A percentile compares a stretch with the other conserved stretches of the same genome.
These are phyloP conservation scores for Daedalea quercina DNA, from an alignment of 768 basidiomycete species.

Conservation along the genomic window DNA sequence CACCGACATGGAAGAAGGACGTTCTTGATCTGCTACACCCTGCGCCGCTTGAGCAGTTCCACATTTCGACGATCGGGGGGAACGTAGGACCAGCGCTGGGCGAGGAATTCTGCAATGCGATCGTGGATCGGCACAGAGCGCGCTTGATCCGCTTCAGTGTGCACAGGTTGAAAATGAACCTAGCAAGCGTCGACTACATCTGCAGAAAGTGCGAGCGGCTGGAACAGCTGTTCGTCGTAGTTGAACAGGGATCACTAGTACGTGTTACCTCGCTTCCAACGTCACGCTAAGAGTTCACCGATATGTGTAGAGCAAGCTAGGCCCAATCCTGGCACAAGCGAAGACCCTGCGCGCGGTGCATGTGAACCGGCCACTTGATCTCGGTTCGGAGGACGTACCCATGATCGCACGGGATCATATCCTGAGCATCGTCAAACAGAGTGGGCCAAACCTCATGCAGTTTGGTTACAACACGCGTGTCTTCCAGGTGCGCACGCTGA, in stretches of 20 bases:
- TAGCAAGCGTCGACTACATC: slow-evolving; percentile 43
- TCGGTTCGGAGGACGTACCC: slow-evolving; percentile 11
- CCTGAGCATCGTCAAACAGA: slow-evolving; percentile 39
- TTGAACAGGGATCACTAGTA: slow-evolving; percentile 39
- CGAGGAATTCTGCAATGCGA: slow-evolving; percentile 42
- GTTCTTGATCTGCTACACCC: slow-evolving; percentile 8
- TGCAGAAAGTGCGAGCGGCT: slow-evolving; percentile 48
- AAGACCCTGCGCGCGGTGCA: slow-evolving; percentile 49
- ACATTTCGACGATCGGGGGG: slow-evolving; percentile 43
- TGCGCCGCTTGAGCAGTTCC: slow-evolving; percentile 48
- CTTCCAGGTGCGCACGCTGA: slow-evolving; percentile 49
- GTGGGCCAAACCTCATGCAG: slow-evolving; percentile 45
- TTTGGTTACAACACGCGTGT: slow-evolving; percentile 66
- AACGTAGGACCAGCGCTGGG: slow-evolving; percentile 28
- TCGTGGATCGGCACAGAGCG: slow-evolving; percentile 44
- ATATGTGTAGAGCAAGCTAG: slow-evolving; percentile 27
- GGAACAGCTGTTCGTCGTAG: slow-evolving; percentile 58
- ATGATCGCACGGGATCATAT: slow-evolving; percentile 13
- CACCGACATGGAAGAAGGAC: slow-evolving; percentile 10
- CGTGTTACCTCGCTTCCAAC: slow-evolving; percentile 5
- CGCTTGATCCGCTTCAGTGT: slow-evolving; percentile 54
- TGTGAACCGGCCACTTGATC: slow-evolving; percentile 38
- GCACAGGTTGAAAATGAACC: slow-evolving; percentile 52
- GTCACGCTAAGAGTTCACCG: neutral
- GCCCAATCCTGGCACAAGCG: slow-evolving; percentile 36